phyloP scores from a whole-genome alignment of 805 yeast genomes.

The Barnettozyma populi region DNA sequence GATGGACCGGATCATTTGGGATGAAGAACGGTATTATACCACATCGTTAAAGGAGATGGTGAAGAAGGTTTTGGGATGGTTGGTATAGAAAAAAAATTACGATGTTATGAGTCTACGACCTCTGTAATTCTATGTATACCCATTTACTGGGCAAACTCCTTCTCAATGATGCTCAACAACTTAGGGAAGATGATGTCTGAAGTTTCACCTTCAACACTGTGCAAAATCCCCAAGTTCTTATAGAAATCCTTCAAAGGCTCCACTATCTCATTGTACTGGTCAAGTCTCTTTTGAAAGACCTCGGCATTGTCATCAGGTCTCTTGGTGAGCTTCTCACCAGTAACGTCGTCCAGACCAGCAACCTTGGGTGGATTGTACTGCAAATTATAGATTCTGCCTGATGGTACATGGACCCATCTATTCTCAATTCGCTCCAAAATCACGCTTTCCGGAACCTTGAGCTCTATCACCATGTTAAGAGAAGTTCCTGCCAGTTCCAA shows the following conservation, averaged over 20 bases:
- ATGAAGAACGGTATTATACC: constrained; percentile 49
- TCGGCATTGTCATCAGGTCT: constrained; percentile 79
- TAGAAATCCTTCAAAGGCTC: constrained; percentile 66
- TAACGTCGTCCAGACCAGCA: constrained; percentile 77
- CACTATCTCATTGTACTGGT: constrained; percentile 51
- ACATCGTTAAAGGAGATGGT: constrained; percentile 28
- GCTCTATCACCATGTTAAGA: constrained; percentile 75
- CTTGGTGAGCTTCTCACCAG: constrained; percentile 80
- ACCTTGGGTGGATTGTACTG: constrained; percentile 86
- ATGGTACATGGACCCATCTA: constrained; percentile 76
- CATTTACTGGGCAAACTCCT: constrained; percentile 23
- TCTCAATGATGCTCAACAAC: constrained; percentile 37
- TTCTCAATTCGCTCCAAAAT: constrained; percentile 78
- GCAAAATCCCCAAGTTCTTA: constrained; percentile 39
- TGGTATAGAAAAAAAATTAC: constrained; percentile 17
- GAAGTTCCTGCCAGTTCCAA: constrained; percentile 34
- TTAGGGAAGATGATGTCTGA: constrained; percentile 83
- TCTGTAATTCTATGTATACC: neutral
- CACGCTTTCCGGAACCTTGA: constrained; percentile 81
- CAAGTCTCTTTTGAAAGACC: constrained; percentile 63
- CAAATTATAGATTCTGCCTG: constrained; percentile 83
- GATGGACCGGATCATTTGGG: constrained; percentile 77
- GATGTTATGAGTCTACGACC: neutral
- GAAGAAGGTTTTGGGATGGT: constrained; percentile 27
- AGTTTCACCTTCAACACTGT: constrained; percentile 65